Conservation (phyloP, 2,329 filamentous ascomycete species). For the Verticillium longisporum region DNA sequence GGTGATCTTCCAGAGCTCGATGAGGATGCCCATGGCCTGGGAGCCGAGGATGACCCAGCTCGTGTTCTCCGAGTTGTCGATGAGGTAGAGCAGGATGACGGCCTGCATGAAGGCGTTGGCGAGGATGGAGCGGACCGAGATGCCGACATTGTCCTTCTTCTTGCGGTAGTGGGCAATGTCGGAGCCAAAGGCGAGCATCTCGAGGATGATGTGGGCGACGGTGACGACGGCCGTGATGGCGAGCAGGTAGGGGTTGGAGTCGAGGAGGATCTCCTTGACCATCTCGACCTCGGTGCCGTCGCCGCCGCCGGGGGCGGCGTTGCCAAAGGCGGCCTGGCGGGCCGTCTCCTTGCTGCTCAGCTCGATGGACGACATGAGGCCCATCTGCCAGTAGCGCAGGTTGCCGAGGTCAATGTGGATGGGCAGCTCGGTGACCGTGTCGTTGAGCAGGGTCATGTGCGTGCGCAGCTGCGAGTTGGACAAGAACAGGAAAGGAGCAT, state of each 20-base stretch:
- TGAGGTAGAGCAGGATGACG: slow-evolving; percentile 90
- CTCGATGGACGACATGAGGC: slow-evolving; percentile 75
- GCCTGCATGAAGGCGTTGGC: slow-evolving; percentile 97
- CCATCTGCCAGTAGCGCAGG: slow-evolving; percentile 84
- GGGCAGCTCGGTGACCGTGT: slow-evolving; percentile 75
- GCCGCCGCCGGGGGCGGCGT: slow-evolving; percentile 65
- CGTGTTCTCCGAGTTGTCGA: slow-evolving; percentile 96
- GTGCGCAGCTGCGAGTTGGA: slow-evolving; percentile 78
- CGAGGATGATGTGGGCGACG: slow-evolving; percentile 88
- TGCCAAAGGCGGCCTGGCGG: slow-evolving; percentile 68
- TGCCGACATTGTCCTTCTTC: slow-evolving; percentile 98
- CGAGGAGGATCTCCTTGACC: slow-evolving; percentile 90
- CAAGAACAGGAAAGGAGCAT: too few relatives aligned
- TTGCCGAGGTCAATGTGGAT: slow-evolving; percentile 80
- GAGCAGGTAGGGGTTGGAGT: slow-evolving; percentile 89
- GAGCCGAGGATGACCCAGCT: slow-evolving; percentile 98
- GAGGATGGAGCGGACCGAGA: slow-evolving; percentile 90
- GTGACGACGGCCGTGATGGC: slow-evolving; percentile 78
- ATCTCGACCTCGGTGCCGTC: slow-evolving; percentile 95
- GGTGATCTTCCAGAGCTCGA: slow-evolving; percentile 86
- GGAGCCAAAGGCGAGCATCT: slow-evolving; percentile 93
- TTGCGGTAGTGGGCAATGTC: slow-evolving; percentile 98
- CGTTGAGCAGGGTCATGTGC: slow-evolving; percentile 89
- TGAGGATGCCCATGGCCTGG: slow-evolving; percentile 73
- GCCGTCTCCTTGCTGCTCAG: slow-evolving; percentile 79